These are phyloP conservation scores for Blastomyces gilchristii DNA, from an alignment of 2,329 filamentous ascomycete species.

Conservation along the genomic window DNA sequence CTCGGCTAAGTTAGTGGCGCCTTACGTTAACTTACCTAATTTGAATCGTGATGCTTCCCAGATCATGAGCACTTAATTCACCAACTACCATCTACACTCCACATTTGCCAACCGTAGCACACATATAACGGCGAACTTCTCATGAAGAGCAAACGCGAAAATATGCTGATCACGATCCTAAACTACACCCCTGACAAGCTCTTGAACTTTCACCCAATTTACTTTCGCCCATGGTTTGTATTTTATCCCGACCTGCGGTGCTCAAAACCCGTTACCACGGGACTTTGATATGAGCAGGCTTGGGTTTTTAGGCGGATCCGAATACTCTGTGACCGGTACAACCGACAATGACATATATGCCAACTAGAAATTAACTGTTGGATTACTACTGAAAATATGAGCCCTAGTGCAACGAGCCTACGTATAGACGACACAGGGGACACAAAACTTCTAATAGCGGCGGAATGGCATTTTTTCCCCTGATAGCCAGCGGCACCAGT, in stretches of 20 bases:
- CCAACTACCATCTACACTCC: too few relatives aligned
- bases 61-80: too few relatives aligned
- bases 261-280: not conserved
- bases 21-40: not conserved
- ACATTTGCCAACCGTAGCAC: too few relatives aligned
- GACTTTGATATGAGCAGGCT: not conserved
- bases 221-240: not conserved
- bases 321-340: not conserved
- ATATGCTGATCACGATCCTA: too few relatives aligned
- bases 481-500: not conserved
- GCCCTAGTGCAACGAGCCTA: not conserved
- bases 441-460: not conserved
- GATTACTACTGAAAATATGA: not conserved
- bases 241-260: not conserved
- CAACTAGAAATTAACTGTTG: too few relatives aligned
- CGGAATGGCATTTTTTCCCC: not conserved
- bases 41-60: too few relatives aligned
- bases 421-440: not conserved
- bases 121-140: too few relatives aligned
- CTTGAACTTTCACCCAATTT: not conserved
- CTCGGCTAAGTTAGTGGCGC: too few relatives aligned
- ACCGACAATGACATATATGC: too few relatives aligned
- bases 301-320: not conserved
- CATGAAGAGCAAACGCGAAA: too few relatives aligned
- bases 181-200: not conserved